A percentile compares a stretch with the other conserved stretches of the same genome.
These are phyloP conservation scores for Cercospora beticola DNA, from an alignment of 2,329 filamentous ascomycete species.

Conservation along the genomic window DNA sequence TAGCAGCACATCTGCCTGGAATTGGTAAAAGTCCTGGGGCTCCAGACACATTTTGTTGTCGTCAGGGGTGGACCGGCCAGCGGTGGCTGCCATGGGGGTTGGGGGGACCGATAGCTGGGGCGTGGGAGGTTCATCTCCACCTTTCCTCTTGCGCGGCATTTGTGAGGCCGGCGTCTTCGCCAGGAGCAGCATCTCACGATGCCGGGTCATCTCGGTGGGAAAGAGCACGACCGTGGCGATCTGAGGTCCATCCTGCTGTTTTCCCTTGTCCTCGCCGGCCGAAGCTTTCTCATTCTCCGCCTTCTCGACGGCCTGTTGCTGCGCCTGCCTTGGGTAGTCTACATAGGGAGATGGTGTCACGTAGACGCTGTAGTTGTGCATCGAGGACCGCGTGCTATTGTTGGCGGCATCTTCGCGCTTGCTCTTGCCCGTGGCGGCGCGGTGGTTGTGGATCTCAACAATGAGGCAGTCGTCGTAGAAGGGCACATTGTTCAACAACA, in stretches of 20 bases:
- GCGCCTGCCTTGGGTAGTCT: slow-evolving; percentile 58
- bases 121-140: slow-evolving; percentile 45
- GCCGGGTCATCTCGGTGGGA: slow-evolving; percentile 73
- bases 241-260: slow-evolving; percentile 50
- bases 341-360: slow-evolving; percentile 85
- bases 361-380: slow-evolving; percentile 89
- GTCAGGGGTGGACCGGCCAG: slow-evolving; percentile 45
- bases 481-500: slow-evolving; percentile 67
- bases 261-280: slow-evolving; percentile 46
- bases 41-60: slow-evolving; percentile 70
- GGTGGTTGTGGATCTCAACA: slow-evolving; percentile 89
- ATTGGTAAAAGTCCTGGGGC: slow-evolving; percentile 67
- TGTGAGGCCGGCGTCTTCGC: slow-evolving; percentile 64
- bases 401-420: slow-evolving; percentile 50
- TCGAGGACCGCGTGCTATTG: slow-evolving; percentile 67
- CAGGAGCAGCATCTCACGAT: slow-evolving; percentile 74
- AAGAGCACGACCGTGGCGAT: slow-evolving; percentile 79
- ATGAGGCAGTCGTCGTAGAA: slow-evolving; percentile 96
- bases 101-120: slow-evolving; percentile 54
- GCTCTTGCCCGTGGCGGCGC: slow-evolving; percentile 57
- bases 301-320: slow-evolving; percentile 45
- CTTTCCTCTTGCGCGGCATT: slow-evolving; percentile 46
- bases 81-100: slow-evolving; percentile 45
- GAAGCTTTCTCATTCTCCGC: slow-evolving; percentile 33
- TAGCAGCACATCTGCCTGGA: slow-evolving; percentile 73